A percentile compares a stretch with the other conserved stretches of the same genome.
phyloP scores from a whole-genome alignment of 345 rosid genomes.

The Gossypium mustelinum region DNA sequence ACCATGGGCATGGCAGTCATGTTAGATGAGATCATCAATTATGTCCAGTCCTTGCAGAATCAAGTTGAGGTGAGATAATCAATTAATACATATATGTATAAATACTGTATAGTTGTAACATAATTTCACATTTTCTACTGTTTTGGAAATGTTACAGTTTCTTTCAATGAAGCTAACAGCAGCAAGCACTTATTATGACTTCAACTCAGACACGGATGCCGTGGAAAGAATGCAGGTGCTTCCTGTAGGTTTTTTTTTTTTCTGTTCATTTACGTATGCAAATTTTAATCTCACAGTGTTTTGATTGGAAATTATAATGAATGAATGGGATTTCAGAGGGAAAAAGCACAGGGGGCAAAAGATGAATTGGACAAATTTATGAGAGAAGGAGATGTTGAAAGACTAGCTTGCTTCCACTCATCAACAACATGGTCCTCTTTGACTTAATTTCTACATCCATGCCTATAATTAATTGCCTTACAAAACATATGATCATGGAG shows the following conservation, averaged over 20 bases:
- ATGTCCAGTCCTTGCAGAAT: conserved; percentile 72
- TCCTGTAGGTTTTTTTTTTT: neutral
- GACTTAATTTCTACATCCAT: neutral
- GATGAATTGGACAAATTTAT: conserved; percentile 46
- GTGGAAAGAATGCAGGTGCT: conserved; percentile 34
- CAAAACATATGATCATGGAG: conserved; percentile 3
- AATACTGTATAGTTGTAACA: neutral
- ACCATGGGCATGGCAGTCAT: conserved; percentile 86
- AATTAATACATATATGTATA: neutral
- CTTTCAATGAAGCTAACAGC: conserved; percentile 82
- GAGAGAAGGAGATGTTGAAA: conserved; percentile 43
- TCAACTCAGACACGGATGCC: conserved; percentile 62
- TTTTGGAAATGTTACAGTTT: conserved; percentile 44
- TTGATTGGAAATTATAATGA: neutral
- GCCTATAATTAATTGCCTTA: conserved; percentile 5
- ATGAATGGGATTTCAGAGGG: conserved; percentile 36
- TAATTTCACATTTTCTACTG: neutral
- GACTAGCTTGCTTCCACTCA: conserved; percentile 39
- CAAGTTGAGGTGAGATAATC: conserved; percentile 67
- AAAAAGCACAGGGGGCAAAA: conserved; percentile 55
- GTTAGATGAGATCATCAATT: conserved; percentile 80
- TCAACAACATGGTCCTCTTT: conserved; percentile 26
- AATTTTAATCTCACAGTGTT: neutral
- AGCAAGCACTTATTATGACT: conserved; percentile 70
- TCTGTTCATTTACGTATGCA: neutral